These are phyloP conservation scores for Camelina neglecta DNA, from an alignment of 345 rosid species.

Conservation along the genomic window DNA sequence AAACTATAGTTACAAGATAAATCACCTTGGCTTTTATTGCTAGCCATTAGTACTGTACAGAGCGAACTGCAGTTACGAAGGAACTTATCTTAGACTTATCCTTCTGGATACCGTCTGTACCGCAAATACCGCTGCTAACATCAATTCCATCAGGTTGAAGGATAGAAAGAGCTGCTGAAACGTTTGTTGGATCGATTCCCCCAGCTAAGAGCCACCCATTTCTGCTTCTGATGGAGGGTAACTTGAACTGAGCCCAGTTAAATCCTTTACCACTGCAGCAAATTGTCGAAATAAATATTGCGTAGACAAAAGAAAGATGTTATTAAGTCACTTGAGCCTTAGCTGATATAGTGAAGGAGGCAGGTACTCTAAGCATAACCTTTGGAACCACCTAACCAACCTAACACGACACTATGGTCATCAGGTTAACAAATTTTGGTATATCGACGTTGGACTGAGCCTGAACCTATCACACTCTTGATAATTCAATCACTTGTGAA, in stretches of 20 bases:
- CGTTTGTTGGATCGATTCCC: conserved; percentile 75
- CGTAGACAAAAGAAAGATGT: too few relatives aligned
- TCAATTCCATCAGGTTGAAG: conserved; percentile 79
- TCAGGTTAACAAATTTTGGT: background rate
- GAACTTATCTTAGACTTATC: conserved; percentile 63
- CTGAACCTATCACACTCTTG: conserved; percentile 6
- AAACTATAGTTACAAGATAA: conserved; percentile 18
- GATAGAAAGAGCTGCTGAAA: conserved; percentile 60
- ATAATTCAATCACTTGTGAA: background rate
- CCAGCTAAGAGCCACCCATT: conserved; percentile 91
- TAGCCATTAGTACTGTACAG: conserved; percentile 50
- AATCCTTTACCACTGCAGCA: conserved; percentile 82
- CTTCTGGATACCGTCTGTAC: conserved; percentile 67
- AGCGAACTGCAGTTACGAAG: conserved; percentile 61
- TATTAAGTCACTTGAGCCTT: too few relatives aligned
- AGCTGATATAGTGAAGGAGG: background rate
- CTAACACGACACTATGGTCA: background rate
- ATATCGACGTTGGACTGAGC: background rate
- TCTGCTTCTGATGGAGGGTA: conserved; percentile 72
- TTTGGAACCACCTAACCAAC: background rate
- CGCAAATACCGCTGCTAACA: conserved; percentile 87
- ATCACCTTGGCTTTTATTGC: background rate
- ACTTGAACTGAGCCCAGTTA: conserved; percentile 66
- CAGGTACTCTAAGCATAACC: conserved; percentile 10
- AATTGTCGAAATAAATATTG: conserved; percentile 8